Evolutionary conservation across 1,284 basidiomycete genomes (phyloP).

Genomic region (Leccinum griseonigrum): DNA sequence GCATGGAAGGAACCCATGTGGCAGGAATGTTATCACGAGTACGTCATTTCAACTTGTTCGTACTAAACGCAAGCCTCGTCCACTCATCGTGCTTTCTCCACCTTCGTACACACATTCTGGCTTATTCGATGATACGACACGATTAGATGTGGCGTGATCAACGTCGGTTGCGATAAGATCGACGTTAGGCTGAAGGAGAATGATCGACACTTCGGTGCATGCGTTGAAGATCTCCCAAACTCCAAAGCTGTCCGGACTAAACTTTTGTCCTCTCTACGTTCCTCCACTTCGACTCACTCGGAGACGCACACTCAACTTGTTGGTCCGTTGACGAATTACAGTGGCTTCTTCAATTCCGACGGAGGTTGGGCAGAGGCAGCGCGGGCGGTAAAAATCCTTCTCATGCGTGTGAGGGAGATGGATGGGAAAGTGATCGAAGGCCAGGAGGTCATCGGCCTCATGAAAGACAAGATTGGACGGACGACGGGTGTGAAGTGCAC

Average conservation of each 20-base stretch:
- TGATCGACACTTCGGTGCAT: slow-evolving; percentile 54
- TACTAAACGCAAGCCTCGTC: not conserved
- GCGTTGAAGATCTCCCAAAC: slow-evolving; percentile 40
- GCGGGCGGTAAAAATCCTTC: slow-evolving; percentile 60
- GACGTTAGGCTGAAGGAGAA: slow-evolving; percentile 51
- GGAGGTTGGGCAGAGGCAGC: slow-evolving; percentile 87
- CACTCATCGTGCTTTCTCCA: not conserved
- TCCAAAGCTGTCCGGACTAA: slow-evolving; percentile 20
- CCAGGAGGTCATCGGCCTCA: slow-evolving; percentile 53
- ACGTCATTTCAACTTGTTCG: slow-evolving; percentile 28
- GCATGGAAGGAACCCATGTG: slow-evolving; percentile 69
- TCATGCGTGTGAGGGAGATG: slow-evolving; percentile 54
- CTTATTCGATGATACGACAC: not conserved
- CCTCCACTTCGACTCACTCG: slow-evolving; percentile 1
- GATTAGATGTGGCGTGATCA: slow-evolving; percentile 28
- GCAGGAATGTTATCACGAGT: slow-evolving; percentile 82
- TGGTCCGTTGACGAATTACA: slow-evolving; percentile 34
- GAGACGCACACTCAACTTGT: slow-evolving; percentile 6
- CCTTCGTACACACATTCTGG: not conserved
- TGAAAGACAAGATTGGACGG: slow-evolving; percentile 35
- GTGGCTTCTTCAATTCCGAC: slow-evolving; percentile 71
- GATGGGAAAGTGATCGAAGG: slow-evolving; percentile 62
- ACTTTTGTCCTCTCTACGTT: slow-evolving; percentile 29
- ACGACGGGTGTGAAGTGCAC: slow-evolving; percentile 64
- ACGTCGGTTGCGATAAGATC: slow-evolving; percentile 12